Evolutionary conservation across 805 yeast genomes (phyloP).

Genomic region (Starmerella asiatica): DNA sequence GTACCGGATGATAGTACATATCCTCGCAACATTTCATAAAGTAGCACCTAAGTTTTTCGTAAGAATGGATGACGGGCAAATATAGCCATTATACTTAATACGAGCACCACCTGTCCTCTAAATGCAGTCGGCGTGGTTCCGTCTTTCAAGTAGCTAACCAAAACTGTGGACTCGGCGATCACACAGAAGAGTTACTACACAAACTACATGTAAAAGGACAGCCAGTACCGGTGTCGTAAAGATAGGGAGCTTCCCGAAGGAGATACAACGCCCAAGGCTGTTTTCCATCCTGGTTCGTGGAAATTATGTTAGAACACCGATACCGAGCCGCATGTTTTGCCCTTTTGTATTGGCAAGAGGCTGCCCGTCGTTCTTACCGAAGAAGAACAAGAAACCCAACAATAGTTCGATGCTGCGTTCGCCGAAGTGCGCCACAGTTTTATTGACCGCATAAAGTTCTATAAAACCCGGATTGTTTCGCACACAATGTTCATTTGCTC

Average conservation of each 20-base stretch:
- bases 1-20: too few relatives aligned
- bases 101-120: slow-evolving; percentile 6
- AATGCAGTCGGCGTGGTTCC: neutral
- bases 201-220: slow-evolving; percentile 83
- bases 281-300: slow-evolving; percentile 79
- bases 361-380: too few relatives aligned
- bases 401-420: slow-evolving; percentile 14
- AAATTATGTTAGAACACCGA: slow-evolving; percentile 66
- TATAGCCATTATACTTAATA: neutral
- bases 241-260: slow-evolving; percentile 28
- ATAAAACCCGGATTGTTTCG: slow-evolving; percentile 74
- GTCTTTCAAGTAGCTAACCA: slow-evolving; percentile 3
- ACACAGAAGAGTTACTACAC: slow-evolving; percentile 94
- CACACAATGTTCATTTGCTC: slow-evolving; percentile 72
- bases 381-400: slow-evolving; percentile 1
- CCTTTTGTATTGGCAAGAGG: slow-evolving; percentile 55
- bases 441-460: slow-evolving; percentile 83
- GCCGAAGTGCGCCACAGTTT: slow-evolving; percentile 51
- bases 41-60: neutral
- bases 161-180: slow-evolving; percentile 46
- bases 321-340: slow-evolving; percentile 58
- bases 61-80: neutral
- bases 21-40: neutral
- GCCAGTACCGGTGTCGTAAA: slow-evolving; percentile 44
- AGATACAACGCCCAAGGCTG: slow-evolving; percentile 43